phyloP scores from a whole-genome alignment of 1,284 basidiomycete species.

The Ustilago bromivora region DNA sequence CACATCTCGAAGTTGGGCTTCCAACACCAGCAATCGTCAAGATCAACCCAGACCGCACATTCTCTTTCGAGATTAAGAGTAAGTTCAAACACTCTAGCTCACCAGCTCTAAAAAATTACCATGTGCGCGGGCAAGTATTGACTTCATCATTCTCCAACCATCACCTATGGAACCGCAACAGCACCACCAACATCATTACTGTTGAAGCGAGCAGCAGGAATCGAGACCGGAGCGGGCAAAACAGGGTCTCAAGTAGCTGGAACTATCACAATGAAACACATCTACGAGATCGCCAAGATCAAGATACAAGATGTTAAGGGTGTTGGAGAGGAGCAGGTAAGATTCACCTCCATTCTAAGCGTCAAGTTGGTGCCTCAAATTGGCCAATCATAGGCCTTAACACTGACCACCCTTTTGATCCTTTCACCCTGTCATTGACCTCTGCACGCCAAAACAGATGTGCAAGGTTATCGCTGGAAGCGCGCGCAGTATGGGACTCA shows the following conservation, averaged over 20 bases:
- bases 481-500: conserved; percentile 59
- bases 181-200: conserved; percentile 90
- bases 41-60: conserved; percentile 93
- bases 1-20: conserved; percentile 85
- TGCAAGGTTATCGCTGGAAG: conserved; percentile 60
- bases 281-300: conserved; percentile 99
- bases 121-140: background rate
- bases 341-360: background rate
- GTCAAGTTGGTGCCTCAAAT: no score
- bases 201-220: conserved; percentile 88
- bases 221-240: conserved; percentile 80
- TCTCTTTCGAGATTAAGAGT: conserved; percentile 77
- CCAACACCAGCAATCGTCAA: conserved; percentile 91
- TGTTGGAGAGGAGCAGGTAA: conserved; percentile 62
- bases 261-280: conserved; percentile 92
- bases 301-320: conserved; percentile 80
- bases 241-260: conserved; percentile 81
- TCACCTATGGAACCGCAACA: conserved; percentile 26
- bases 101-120: background rate
- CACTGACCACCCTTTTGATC: background rate
- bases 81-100: conserved; percentile 13
- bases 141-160: background rate
- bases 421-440: background rate
- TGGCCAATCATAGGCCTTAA: background rate
- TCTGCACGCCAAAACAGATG: conserved; percentile 37